A percentile compares a stretch with the other conserved stretches of the same genome.
These are phyloP conservation scores for Abortiporus biennis DNA, from an alignment of 1,284 basidiomycete genomes.

Conservation along the genomic window DNA sequence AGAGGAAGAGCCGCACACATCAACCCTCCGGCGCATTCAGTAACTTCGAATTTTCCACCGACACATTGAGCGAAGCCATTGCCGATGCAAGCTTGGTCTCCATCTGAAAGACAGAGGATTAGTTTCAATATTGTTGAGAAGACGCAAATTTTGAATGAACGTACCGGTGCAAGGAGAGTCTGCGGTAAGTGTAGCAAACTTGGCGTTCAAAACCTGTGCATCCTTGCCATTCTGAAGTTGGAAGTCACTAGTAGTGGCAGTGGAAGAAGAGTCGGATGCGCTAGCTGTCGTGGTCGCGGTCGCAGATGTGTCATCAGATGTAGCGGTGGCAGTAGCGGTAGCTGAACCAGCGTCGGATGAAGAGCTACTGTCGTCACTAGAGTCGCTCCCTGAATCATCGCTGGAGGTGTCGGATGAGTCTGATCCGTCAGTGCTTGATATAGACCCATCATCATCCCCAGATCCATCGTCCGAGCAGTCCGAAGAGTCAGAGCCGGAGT, in stretches of 20 bases:
- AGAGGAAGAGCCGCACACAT: constrained; percentile 48
- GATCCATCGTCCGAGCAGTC: constrained; percentile 3
- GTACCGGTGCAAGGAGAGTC: constrained; percentile 32
- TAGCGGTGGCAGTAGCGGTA: constrained; percentile 9
- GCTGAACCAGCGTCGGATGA: constrained; percentile 6
- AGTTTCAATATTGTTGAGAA: neutral
- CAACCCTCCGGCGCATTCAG: constrained; percentile 33
- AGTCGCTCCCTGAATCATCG: neutral
- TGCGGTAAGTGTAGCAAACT: constrained; percentile 37
- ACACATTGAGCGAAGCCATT: constrained; percentile 33
- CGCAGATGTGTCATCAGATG: constrained; percentile 14
- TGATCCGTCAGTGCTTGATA: neutral
- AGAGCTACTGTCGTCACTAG: neutral
- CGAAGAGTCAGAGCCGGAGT: constrained; percentile 6
- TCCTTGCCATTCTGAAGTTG: constrained; percentile 39
- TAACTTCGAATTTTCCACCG: constrained; percentile 29
- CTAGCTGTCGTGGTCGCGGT: constrained; percentile 17
- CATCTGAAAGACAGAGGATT: constrained; percentile 19
- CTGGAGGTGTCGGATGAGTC: neutral
- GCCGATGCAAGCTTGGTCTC: constrained; percentile 28
- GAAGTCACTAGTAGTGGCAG: constrained; percentile 18
- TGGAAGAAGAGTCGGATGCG: constrained; percentile 14
- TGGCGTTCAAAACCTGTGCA: constrained; percentile 44
- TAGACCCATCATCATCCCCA: neutral
- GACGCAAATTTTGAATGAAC: constrained; percentile 5